These are phyloP conservation scores for Plasmopara muralis DNA, from an alignment of 352 stramenopile species.

Conservation along the genomic window DNA sequence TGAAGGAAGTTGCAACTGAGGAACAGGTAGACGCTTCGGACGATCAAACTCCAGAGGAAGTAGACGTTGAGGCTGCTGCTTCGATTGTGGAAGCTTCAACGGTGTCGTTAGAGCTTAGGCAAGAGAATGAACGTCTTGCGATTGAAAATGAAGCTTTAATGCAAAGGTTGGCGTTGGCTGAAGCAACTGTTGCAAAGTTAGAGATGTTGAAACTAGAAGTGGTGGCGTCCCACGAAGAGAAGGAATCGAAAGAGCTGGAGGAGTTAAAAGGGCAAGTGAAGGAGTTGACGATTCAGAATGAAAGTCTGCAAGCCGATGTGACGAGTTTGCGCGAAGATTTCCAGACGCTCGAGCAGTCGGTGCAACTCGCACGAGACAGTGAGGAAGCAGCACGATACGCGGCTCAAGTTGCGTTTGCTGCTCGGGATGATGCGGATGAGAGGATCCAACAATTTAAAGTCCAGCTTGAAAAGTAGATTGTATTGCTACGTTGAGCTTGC, in stretches of 20 bases:
- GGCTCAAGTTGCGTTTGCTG: conserved; percentile 60
- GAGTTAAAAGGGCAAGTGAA: conserved; percentile 25
- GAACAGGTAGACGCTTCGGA: too few species aligned
- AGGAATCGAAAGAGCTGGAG: conserved; percentile 16
- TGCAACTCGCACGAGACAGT: conserved; percentile 52
- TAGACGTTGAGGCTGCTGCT: conserved; percentile 6
- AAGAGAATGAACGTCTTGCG: conserved; percentile 39
- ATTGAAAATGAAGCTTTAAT: conserved; percentile 34
- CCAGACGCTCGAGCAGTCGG: conserved; percentile 34
- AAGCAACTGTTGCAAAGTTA: conserved; percentile 24
- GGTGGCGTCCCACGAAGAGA: background rate
- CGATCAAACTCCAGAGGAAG: background rate
- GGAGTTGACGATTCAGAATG: conserved; percentile 21
- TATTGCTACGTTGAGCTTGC: too few species aligned
- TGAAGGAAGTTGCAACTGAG: too few species aligned
- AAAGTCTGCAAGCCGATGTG: conserved; percentile 27
- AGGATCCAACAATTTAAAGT: conserved; percentile 35
- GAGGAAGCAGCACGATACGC: conserved; percentile 65
- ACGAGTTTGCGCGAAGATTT: conserved; percentile 32
- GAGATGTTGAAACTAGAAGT: conserved; percentile 31
- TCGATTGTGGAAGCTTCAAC: conserved; percentile 1
- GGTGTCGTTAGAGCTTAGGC: conserved; percentile 22
- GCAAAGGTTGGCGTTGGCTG: conserved; percentile 25
- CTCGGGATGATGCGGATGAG: conserved; percentile 55
- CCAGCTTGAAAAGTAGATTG: conserved; percentile 17